Conservation (phyloP, 345 rosid genomes). For the Hevea brasiliensis region DNA sequence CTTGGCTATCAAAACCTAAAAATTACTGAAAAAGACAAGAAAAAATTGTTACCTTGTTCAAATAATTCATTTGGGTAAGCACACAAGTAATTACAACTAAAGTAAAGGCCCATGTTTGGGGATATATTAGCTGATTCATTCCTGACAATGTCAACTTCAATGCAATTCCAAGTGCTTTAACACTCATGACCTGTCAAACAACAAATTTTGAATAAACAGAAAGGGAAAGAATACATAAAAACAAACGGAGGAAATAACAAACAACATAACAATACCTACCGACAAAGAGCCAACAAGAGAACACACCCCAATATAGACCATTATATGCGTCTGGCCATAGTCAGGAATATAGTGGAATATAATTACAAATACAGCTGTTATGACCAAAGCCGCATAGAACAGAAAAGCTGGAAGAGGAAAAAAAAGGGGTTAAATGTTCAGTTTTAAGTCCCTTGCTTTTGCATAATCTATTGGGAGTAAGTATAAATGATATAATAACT, state of each 20-base stretch:
- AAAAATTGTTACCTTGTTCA: conserved; percentile 38
- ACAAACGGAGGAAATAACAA: conserved; percentile 10
- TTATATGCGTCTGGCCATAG: conserved; percentile 90
- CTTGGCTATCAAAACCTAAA: neutral
- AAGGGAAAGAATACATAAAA: neutral
- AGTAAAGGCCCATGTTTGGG: conserved; percentile 46
- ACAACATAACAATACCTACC: conserved; percentile 43
- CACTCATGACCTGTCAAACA: conserved; percentile 44
- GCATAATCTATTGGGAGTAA: neutral
- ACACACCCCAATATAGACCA: conserved; percentile 92
- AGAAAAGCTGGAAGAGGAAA: conserved; percentile 71
- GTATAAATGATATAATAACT: neutral
- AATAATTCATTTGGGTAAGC: conserved; percentile 47
- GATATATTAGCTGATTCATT: conserved; percentile 43
- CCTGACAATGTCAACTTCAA: conserved; percentile 43
- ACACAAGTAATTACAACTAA: conserved; percentile 41
- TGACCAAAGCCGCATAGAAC: conserved; percentile 71
- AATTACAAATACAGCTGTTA: conserved; percentile 67
- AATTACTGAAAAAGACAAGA: neutral
- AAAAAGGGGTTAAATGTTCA: neutral
- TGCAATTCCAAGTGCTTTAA: conserved; percentile 47
- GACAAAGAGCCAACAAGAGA: conserved; percentile 96
- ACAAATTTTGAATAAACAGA: neutral
- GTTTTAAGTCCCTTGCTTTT: neutral
- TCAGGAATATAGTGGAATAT: conserved; percentile 67